Evolutionary conservation across 2,329 filamentous ascomycete species (phyloP), one percentile per base, ranked within the genome.

Genomic region (Colletotrichum scovillei): DNA sequence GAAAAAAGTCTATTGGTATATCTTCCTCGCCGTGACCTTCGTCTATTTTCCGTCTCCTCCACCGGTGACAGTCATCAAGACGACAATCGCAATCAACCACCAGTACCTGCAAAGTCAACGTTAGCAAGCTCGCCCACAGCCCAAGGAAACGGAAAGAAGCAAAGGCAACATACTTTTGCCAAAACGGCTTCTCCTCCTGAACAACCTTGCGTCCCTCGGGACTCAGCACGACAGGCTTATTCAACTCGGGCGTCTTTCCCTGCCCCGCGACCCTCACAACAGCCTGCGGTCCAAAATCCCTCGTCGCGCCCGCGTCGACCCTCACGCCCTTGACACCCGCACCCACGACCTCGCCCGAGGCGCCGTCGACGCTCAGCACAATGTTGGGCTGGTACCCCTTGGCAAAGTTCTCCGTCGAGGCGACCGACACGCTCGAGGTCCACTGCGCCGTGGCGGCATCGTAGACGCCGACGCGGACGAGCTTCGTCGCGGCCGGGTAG

Each of bases 211-310:
- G 90, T 19, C 91, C 91, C 75, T 92, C 88, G 0, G 89, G 84
- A 58, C 84, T 88, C 75, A 93, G 81, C 60, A 92, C 88, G 49
- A 93, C 86, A 3, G 91, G 91, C 82, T 88, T 89, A 77, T 92
- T 92, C 77, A 93, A 82, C 76, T 87, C 86, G 2, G 90, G 90
- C 79, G 88, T 85, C 79, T 86, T 87, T 1, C 90, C 91, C 69
- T 80, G 82, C 58, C 78, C 81, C 55, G 86, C 83, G 28, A 84
- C 81, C 57, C 88, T 78, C 60, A 93, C 82, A 65, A 86, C 80
- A 8, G 88, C 89, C 83, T 90, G 86, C 57, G 91, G 90, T 0
- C 90, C 90, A 82, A 92, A 92, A 79, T 92, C 90, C 75, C 91
- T 85, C 77, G 91, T 92, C 76, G 89, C 86, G 2, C 91, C 91